These are phyloP conservation scores for Xanthoceras sorbifolium DNA, from an alignment of 345 rosid species.

Conservation along the genomic window DNA sequence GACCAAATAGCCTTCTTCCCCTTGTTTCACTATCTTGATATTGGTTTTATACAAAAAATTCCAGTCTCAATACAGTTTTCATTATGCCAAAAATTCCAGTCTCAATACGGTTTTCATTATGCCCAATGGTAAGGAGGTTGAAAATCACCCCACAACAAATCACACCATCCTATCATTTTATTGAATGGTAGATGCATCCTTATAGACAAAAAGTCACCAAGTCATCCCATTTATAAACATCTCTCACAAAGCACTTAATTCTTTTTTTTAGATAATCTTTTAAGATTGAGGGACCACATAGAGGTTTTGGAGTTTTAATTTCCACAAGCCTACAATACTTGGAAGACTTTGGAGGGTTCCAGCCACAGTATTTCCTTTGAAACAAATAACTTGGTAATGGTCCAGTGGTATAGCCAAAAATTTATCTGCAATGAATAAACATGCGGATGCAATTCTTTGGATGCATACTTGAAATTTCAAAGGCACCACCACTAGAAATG, in stretches of 20 bases:
- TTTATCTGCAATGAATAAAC: neutral
- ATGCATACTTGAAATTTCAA: neutral
- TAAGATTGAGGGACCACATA: constrained; percentile 9
- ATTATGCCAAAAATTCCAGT: neutral
- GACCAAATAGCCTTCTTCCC: neutral
- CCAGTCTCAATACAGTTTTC: neutral
- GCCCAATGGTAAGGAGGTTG: neutral
- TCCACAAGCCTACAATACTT: constrained; percentile 1
- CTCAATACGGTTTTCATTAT: neutral
- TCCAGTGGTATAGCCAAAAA: constrained; percentile 9
- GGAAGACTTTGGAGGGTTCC: constrained; percentile 1
- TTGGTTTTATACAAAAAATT: constrained; percentile 2
- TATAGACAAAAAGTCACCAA: neutral
- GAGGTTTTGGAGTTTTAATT: neutral
- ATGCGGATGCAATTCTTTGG: neutral
- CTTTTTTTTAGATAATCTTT: neutral
- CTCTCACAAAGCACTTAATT: neutral
- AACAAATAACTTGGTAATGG: constrained; percentile 6
- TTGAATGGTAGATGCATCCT: neutral
- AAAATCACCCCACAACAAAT: neutral
- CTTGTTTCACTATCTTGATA: neutral
- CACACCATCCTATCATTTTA: neutral
- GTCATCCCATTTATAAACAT: neutral
- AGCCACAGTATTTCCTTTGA: neutral
- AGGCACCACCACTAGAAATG: neutral